Percentiles rank a stretch among this genome's conserved stretches.
phyloP scores from a whole-genome alignment of 2,329 filamentous ascomycete species.

The Triangularia verruculosa region DNA sequence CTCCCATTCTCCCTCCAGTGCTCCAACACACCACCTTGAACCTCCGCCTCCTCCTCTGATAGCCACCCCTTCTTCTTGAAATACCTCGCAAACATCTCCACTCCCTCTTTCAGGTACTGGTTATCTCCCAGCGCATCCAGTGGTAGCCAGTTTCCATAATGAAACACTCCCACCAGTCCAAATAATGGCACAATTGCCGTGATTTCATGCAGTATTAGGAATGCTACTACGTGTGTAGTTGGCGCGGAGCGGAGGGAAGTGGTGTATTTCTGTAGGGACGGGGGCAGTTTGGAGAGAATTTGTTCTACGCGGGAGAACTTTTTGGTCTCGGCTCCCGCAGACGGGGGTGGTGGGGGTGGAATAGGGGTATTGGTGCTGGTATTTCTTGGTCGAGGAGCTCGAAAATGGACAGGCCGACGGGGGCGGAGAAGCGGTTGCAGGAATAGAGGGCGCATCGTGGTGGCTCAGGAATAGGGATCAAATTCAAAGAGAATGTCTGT shows the following conservation, averaged over 20 bases:
- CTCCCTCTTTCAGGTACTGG: slow-evolving; percentile 56
- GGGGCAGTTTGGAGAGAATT: slow-evolving; percentile 57
- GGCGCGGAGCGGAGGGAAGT: slow-evolving; percentile 71
- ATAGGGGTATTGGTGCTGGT: not conserved
- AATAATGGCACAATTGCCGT: slow-evolving; percentile 81
- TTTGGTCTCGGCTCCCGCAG: not conserved
- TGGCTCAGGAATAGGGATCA: not conserved
- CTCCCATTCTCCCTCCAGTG: slow-evolving; percentile 42
- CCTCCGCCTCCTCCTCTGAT: slow-evolving; percentile 30
- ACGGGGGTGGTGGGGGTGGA: not conserved
- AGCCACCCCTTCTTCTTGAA: slow-evolving; percentile 82
- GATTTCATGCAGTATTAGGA: slow-evolving; percentile 86
- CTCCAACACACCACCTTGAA: slow-evolving; percentile 32
- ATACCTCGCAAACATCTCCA: slow-evolving; percentile 73
- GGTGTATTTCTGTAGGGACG: slow-evolving; percentile 66
- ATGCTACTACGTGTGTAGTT: slow-evolving; percentile 77
- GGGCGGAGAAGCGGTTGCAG: not conserved
- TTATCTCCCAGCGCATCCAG: slow-evolving; percentile 61
- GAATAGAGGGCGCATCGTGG: not conserved
- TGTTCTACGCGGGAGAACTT: slow-evolving; percentile 39
- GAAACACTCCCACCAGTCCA: slow-evolving; percentile 71
- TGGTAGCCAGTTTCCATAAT: slow-evolving; percentile 60
- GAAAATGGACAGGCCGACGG: not conserved
- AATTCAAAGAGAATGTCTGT: not conserved
- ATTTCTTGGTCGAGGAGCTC: not conserved